Evolutionary conservation across 2,329 filamentous ascomycete genomes (phyloP), one percentile per base, ranked within the genome.

Genomic region (Sclerotinia glacialis): DNA sequence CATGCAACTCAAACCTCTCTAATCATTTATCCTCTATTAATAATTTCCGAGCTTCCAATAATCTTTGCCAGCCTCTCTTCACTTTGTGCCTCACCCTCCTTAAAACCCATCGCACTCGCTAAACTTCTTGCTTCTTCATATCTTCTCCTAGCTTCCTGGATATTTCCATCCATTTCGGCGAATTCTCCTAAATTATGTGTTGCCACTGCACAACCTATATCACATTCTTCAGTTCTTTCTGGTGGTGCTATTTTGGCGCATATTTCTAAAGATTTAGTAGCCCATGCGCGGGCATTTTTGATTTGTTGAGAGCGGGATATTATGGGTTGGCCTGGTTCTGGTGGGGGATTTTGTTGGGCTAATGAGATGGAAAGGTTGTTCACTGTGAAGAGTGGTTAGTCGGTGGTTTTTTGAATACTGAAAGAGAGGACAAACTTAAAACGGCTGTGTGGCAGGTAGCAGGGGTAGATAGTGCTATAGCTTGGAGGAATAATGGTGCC

Each of bases 101-200:
- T 72, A 68, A 87, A 86, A 0, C 79, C 81, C 54, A 88, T 75
- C 71, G 80, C 81, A 71, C 79, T 80, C 69, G 85, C 84, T 76
- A 94, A 77, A 26, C 82, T 82, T 64, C 86, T 83, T 12, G 90
- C 89, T 75, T 96, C 85, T 64, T 83, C 79, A 74, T 91, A 97
- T 74, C 85, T 85, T 72, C 82, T 83, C 72, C 83, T 83, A 1
- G 94, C 93, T 71, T 90, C 83, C 5, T 80, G 80, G 1, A 82
- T 74, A 72, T 90, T 84, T 1, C 89, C 89, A 68, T 88, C 79
- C 84, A 95, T 88, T 71, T 90, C 87, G 0, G 91, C 89, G 71
- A 97, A 89, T 73, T 96, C 91, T 31, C 88, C 94, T 64, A 97
- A 84, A 75, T 96, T 96, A 77, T 92, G 90, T n/a, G 91, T 87